Evolutionary conservation across 164 flowering plant species (phyloP), one percentile per base, ranked within the genome.

Genomic region (Aristolochia fimbriata): DNA sequence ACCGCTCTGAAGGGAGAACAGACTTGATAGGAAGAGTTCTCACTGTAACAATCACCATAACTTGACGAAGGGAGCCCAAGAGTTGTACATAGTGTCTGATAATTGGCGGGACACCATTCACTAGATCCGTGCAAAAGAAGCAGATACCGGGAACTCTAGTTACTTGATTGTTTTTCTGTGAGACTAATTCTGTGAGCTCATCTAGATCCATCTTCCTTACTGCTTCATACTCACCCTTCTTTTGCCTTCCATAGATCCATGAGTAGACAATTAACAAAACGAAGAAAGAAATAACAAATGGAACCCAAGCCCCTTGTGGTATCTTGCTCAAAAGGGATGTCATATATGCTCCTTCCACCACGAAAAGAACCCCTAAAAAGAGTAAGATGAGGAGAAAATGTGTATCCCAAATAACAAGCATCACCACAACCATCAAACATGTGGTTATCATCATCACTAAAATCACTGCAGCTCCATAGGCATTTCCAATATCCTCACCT

Each of bases 401-500:
- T 30, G 68, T 64, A n/a, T 64, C 47, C 75, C 75, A 71, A 15
- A 71, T 64, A 12, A 64, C 63, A 16, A 68, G 60, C 75, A 71
- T 71, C 19, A 67, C 68, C 45, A 71, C 50, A 6, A 59, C 46
- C 47, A 63, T 57, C 49, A 71, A 47, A 21, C 55, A 21, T 9
- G 75, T 71, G 8, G 75, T 71, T 15, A 67, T 71, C 20, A 71
- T 53, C 75, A 71, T 71, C 25, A 63, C 75, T 71, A 68, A 68
- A 14, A 68, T 61, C 14, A 72, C 71, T 4, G 66, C 71, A 24
- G 58, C 71, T 25, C 74, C 70, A 54, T 66, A 73, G 15, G 76
- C 76, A 58, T 73, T 70, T 19, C 64, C 66, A 4, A 74, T 55
- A 47, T 63, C 62, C 9, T 19, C 57, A 6, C 71, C 68, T 27